Conservation (phyloP, 805 yeast genomes). For the Maudiozyma serrabonitensis region DNA sequence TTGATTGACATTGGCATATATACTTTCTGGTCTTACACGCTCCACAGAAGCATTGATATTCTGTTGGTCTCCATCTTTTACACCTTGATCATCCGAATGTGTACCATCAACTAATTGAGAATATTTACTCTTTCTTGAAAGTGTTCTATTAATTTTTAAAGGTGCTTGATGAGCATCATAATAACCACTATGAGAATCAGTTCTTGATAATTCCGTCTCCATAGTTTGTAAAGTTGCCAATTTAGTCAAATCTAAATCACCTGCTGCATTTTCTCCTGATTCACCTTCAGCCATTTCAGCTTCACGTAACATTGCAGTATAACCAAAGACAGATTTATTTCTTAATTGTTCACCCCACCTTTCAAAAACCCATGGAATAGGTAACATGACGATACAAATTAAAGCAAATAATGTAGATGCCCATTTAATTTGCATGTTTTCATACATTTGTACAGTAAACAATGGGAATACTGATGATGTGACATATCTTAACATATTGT, state of each 20-base stretch:
- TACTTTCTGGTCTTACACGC: neutral
- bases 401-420: constrained; percentile 61
- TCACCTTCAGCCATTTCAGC: constrained; percentile 24
- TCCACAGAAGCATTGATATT: neutral
- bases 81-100: too few relatives aligned
- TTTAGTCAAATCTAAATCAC: constrained; percentile 5
- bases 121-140: neutral
- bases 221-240: constrained; percentile 7
- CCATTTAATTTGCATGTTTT: constrained; percentile 60
- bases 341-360: constrained; percentile 51
- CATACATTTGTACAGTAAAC: constrained; percentile 78
- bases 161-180: constrained; percentile 1
- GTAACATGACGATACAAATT: constrained; percentile 58
- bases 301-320: constrained; percentile 40
- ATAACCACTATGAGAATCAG: constrained; percentile 1
- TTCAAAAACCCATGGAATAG: constrained; percentile 65
- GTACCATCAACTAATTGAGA: neutral
- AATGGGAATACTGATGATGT: constrained; percentile 79
- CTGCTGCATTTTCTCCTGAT: neutral
- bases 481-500: constrained; percentile 66
- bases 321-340: constrained; percentile 48
- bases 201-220: constrained; percentile 5
- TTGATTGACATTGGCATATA: neutral
- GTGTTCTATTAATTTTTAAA: neutral
- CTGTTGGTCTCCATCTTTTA: neutral